phyloP scores from a whole-genome alignment of 306 rosid genomes.

The Gillenia trifoliata region DNA sequence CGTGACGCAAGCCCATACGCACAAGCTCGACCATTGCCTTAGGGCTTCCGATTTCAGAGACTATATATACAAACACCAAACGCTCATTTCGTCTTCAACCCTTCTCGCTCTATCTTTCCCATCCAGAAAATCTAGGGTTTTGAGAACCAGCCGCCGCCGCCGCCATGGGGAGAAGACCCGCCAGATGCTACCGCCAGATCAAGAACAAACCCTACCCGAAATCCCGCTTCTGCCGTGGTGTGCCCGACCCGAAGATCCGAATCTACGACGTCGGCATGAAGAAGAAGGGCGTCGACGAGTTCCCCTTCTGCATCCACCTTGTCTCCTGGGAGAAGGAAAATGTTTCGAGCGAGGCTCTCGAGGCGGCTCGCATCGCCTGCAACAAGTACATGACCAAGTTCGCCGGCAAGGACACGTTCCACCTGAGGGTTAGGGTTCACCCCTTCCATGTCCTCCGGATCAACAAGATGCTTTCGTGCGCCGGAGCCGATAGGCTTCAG shows the following conservation, averaged over 20 bases:
- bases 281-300: conserved; percentile 88
- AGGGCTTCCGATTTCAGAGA: neutral
- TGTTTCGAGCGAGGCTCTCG: conserved; percentile 71
- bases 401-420: conserved; percentile 77
- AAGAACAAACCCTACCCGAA: conserved; percentile 69
- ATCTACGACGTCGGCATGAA: conserved; percentile 93
- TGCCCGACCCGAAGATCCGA: conserved; percentile 66
- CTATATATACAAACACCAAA: neutral
- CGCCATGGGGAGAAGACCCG: conserved; percentile 39
- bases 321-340: conserved; percentile 93
- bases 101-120: neutral
- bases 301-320: conserved; percentile 85
- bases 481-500: conserved; percentile 90
- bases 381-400: conserved; percentile 75
- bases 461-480: conserved; percentile 91
- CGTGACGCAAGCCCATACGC: conserved; percentile 40
- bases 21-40: neutral
- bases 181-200: conserved; percentile 70
- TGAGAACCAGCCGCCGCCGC: neutral
- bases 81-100: neutral
- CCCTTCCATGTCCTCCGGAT: conserved; percentile 79
- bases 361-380: conserved; percentile 77
- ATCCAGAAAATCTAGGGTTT: neutral
- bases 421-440: conserved; percentile 73
- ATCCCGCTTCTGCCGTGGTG: conserved; percentile 65